Evolutionary conservation across 2,329 filamentous ascomycete genomes (phyloP).

Genomic region (Stemphylium vesicarium): DNA sequence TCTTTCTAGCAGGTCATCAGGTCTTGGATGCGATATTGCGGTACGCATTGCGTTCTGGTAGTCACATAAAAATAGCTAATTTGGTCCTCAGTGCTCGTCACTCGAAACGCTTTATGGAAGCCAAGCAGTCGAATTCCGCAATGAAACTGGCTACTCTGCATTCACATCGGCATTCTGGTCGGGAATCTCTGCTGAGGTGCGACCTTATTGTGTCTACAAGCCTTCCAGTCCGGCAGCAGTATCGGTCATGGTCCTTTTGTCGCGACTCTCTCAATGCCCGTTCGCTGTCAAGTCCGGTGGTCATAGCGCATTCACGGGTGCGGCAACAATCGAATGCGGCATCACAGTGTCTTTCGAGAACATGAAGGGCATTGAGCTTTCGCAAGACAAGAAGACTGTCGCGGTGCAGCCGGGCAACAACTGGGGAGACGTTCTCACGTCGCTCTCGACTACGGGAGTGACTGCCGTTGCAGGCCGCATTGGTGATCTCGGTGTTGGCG

Average conservation of each 20-base stretch:
- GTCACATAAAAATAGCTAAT: too few species aligned
- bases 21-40: too few species aligned
- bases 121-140: slow-evolving; percentile 7
- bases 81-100: slow-evolving; percentile 19
- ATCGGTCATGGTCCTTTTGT: slow-evolving; percentile 17
- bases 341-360: slow-evolving; percentile 52
- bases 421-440: slow-evolving; percentile 41
- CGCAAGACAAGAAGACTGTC: slow-evolving; percentile 30
- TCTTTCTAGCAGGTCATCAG: too few species aligned
- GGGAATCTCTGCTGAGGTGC: slow-evolving; percentile 21
- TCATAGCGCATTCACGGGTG: slow-evolving; percentile 47
- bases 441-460: slow-evolving; percentile 22
- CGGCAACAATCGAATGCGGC: slow-evolving; percentile 51
- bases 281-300: slow-evolving; percentile 55
- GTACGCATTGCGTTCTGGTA: too few species aligned
- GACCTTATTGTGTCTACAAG: slow-evolving; percentile 34
- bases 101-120: slow-evolving; percentile 27
- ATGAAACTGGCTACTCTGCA: slow-evolving; percentile 12
- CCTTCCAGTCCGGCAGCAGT: slow-evolving; percentile 20
- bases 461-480: slow-evolving; percentile 40
- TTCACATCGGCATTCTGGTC: slow-evolving; percentile 31
- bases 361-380: slow-evolving; percentile 37
- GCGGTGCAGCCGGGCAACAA: slow-evolving; percentile 40
- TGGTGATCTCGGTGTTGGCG: too few species aligned
- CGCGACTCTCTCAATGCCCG: slow-evolving; percentile 31